Base-by-base conservation (phyloP, 2,329 filamentous ascomycete genomes). In the Aspergillus versicolor region DNA sequence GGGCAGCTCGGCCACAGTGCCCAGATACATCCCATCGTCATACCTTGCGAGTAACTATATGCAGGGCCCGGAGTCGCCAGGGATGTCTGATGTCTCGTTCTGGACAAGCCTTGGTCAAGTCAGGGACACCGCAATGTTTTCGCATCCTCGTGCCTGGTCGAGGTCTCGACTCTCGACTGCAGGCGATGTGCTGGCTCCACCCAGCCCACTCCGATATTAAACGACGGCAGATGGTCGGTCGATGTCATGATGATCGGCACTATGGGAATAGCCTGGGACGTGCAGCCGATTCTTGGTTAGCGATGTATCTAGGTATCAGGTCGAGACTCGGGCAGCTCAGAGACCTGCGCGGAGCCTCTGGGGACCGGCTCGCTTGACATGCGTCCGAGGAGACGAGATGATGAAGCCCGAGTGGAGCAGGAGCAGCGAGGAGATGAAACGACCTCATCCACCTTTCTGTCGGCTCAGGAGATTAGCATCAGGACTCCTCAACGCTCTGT, bases 381-480 rank as follows among this genome's bases (percentile, higher is more conserved):
- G n/a, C 22, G 13, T 13, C 24, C 17, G 24, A 30, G 24, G 11
- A 45, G n/a, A 49, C 40, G 47, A 49, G 38, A 34, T 34, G 24
- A 34, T 49, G 47, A 34, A 17, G 47, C 27, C 8, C 8, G 15
- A 37, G 34, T n/a, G 15, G 12, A n/a, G 34, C 15, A n/a, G 34
- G 12, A n/a, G 34, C 15, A n/a, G 34, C 15, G 34, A n/a, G 34
- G 34, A 49, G 32, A 41, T 49, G 47, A 49, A 49, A 49, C 47
- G 34, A 7, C 47, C 47, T 49, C 47, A 40, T 27, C n/a, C 32
- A 49, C 47, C 47, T 40, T 49, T 22, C 21, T 34, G 37, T 49
- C 24, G n/a, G 21, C 46, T 49, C 38, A 34, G 21, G 47, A 49
- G 47, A 49, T 49, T 49, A 49, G 12, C 47, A 49, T 21, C 34